Evolutionary conservation across 2,329 filamentous ascomycete genomes (phyloP).

Genomic region (Colletotrichum sidae): DNA sequence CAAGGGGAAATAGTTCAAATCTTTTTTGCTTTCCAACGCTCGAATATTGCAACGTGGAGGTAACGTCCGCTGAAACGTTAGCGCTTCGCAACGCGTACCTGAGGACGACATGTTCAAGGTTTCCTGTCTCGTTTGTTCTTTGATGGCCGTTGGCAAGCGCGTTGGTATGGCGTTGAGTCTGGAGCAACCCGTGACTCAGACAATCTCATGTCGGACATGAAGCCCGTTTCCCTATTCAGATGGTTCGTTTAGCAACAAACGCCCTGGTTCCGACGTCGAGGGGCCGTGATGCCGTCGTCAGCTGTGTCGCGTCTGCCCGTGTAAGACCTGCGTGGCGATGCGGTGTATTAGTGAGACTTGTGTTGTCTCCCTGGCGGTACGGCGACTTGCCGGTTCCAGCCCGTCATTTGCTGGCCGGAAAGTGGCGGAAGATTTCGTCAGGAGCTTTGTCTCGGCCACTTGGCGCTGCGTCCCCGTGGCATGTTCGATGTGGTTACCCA

Average conservation of each 20-base stretch:
- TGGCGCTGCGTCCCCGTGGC: conserved; percentile 6
- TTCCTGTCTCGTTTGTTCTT: too few relatives aligned
- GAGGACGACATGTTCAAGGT: too few relatives aligned
- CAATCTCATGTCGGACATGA: not conserved
- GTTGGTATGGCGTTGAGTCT: too few relatives aligned
- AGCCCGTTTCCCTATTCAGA: conserved; percentile 2
- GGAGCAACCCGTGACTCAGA: too few relatives aligned
- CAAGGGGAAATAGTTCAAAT: too few relatives aligned
- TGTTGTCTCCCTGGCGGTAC: conserved; percentile 5
- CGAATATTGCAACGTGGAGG: too few relatives aligned
- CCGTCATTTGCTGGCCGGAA: not conserved
- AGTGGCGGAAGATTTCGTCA: conserved; percentile 4
- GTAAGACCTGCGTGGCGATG: conserved; percentile 16
- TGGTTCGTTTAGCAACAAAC: not conserved
- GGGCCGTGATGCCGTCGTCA: not conserved
- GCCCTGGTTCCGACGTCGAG: too few relatives aligned
- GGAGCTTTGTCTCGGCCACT: conserved; percentile 2
- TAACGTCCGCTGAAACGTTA: too few relatives aligned
- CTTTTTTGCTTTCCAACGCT: too few relatives aligned
- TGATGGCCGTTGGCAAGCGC: too few relatives aligned
- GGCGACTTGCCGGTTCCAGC: not conserved
- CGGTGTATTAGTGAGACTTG: conserved; percentile 20
- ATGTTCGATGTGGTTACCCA: conserved; percentile 10
- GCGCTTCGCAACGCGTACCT: too few relatives aligned
- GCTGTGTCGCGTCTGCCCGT: conserved; percentile 1